Base-by-base conservation (phyloP, 441 rosid species). In the Pelargonium australe region DNA sequence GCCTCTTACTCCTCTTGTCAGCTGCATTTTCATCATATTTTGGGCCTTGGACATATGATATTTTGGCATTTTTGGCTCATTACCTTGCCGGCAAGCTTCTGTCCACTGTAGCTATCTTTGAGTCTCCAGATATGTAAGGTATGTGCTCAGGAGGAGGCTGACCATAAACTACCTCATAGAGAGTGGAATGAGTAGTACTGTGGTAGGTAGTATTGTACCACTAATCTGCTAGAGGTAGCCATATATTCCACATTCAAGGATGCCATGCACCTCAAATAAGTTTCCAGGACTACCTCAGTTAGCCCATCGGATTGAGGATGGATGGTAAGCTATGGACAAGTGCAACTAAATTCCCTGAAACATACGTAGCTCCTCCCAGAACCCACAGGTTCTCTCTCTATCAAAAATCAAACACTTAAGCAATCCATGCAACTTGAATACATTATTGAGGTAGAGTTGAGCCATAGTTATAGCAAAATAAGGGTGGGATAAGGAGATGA, bases 261-360 rank as follows among this genome's bases (percentile, higher is more conserved):
- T 16, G 2, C 23, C 49, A 51, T 51, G 14, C 19, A 5, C 5
- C 58, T n/a, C 14, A n/a, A 12, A 14, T 51, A 51, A 12, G 14
- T n/a, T 7, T 72, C 65, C 7, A 72, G 13, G 19, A 66, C 34
- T 3, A 51, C 49, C n/a, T 72, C 16, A 0, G 70, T 65, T 66
- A 31, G 65, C 12, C 75, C 34, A 12, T 47, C 49, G 0, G 17
- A 41, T 4, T 64, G 63, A 0, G 63, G 63, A 14, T 25, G 73
- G 5, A 20, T 20, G 23, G 23, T 63, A 63, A 1, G 73, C 7
- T 0, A 61, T 44, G 23, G 51, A 41, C 3, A 20, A 5, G 17
- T 14, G 0, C 1, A 63, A 13, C 0, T 45, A 1, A 13, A 13
- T 28, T 2, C 73, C 44, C 3, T 0, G 8, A 5, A 16, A 5